Evolutionary conservation across 2,329 filamentous ascomycete genomes (phyloP).

Genomic region (Ophiostoma piceae): DNA sequence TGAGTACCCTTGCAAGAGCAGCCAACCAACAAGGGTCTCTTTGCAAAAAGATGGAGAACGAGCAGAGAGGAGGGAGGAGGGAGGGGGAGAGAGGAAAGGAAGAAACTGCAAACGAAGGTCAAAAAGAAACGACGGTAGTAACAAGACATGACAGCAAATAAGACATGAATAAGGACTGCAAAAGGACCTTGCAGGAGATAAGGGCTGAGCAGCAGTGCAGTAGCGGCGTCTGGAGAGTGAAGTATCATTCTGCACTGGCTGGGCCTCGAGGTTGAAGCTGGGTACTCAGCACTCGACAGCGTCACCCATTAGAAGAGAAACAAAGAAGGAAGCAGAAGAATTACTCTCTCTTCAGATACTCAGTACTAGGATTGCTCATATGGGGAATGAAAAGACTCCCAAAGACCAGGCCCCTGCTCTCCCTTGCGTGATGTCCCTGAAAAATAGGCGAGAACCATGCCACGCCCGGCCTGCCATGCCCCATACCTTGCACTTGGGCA

Average conservation of each 20-base stretch:
- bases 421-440: background rate
- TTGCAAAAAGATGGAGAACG: background rate
- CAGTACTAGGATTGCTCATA: too few species aligned
- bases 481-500: background rate
- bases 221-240: background rate
- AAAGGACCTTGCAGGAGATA: background rate
- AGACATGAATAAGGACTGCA: background rate
- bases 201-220: background rate
- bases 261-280: too few species aligned
- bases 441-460: background rate
- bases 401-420: background rate
- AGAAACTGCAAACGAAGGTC: background rate
- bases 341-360: too few species aligned
- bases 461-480: background rate
- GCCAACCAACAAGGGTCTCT: background rate
- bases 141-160: conserved; percentile 1
- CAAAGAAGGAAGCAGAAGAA: too few species aligned
- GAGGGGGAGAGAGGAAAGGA: background rate
- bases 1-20: background rate
- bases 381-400: background rate
- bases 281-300: too few species aligned
- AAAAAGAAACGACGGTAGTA: background rate
- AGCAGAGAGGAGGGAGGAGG: background rate
- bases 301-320: too few species aligned
- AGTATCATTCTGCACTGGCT: too few species aligned